A percentile compares a stretch with the other conserved stretches of the same genome.
Conservation (phyloP, 768 basidiomycete genomes). For the Termitomyces sp. region DNA sequence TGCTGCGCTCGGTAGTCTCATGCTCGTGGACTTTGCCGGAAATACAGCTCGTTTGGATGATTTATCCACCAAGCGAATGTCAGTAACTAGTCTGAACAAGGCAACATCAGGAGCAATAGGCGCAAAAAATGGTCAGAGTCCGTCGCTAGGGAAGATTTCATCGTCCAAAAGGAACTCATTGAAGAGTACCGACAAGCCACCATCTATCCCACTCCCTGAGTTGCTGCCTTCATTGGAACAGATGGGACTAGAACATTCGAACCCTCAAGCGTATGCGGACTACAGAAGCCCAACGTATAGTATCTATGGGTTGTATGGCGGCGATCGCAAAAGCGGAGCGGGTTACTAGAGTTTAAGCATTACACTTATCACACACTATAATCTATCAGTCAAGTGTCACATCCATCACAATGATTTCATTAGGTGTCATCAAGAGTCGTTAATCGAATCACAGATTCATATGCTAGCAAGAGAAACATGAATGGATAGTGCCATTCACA, state of each 20-base stretch:
- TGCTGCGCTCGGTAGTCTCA: constrained; percentile 49
- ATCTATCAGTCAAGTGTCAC: neutral
- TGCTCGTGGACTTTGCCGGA: constrained; percentile 51
- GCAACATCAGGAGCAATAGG: constrained; percentile 10
- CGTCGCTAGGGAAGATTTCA: neutral
- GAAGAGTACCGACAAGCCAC: constrained; percentile 54
- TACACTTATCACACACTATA: neutral
- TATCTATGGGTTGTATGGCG: constrained; percentile 70
- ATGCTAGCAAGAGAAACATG: neutral
- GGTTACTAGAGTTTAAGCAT: constrained; percentile 1
- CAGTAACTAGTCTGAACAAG: constrained; percentile 24
- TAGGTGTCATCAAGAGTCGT: neutral
- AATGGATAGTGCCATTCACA: neutral
- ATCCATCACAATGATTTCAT: neutral
- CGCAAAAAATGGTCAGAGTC: neutral
- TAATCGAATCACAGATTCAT: neutral
- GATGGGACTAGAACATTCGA: constrained; percentile 64
- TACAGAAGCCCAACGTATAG: constrained; percentile 83
- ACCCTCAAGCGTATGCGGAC: constrained; percentile 55
- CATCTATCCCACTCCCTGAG: constrained; percentile 76
- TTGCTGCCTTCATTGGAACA: constrained; percentile 68
- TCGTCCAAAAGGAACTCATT: constrained; percentile 1
- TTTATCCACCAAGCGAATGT: constrained; percentile 7
- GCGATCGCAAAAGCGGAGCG: constrained; percentile 45
- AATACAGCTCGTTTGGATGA: constrained; percentile 4